Evolutionary conservation across 352 stramenopile genomes (phyloP), one percentile per base, ranked within the genome.

Genomic region (Globisporangium okanoganense): DNA sequence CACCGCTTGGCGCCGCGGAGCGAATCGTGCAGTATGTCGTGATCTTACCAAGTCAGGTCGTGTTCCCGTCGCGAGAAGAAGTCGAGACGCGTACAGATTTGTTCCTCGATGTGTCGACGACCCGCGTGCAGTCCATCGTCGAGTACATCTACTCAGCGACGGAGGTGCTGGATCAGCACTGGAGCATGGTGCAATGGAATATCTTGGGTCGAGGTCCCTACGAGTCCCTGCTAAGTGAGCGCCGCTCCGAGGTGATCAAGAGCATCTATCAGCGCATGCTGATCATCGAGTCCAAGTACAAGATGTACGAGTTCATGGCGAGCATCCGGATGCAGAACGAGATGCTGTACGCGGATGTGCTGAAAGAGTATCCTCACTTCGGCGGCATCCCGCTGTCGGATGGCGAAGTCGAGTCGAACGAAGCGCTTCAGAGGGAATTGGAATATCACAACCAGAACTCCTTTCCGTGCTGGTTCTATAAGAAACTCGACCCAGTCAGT

Each of bases 111-210:
- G 80, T 88, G 25, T 92, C 81, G 24, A 92, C 82, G 2, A 87
- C 70, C 12, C 81, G 82, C 18, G 72, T 91, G 9, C 81, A 92
- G 68, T 70, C 74, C 14, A 50, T 92, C 13, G 82, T 94, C 62
- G 85, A 94, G 66, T 78, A 90, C 47, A 74, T 94, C 44, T 94
- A 94, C 67, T 94, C 85, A 40, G 85, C 85, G 18, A 94, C 82
- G 2, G 82, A 92, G 49, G 81, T 91, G 31, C 61, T 94, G 56
- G 85, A 94, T 62, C 80, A 92, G 65, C 82, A 92, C 50, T 82
- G 85, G 72, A 90, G 81, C 40, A 94, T 92, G 82, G 82, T 92
- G 18, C 85, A 94, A 69, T 94, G 85, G 85, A 94, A 94, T 41
- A 92, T 94, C 51, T 58, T 94, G 2, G 85, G 85, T 3, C 67